Evolutionary conservation across 1,139 yeast genomes (phyloP).

Genomic region (Diutina mesorugosa): DNA sequence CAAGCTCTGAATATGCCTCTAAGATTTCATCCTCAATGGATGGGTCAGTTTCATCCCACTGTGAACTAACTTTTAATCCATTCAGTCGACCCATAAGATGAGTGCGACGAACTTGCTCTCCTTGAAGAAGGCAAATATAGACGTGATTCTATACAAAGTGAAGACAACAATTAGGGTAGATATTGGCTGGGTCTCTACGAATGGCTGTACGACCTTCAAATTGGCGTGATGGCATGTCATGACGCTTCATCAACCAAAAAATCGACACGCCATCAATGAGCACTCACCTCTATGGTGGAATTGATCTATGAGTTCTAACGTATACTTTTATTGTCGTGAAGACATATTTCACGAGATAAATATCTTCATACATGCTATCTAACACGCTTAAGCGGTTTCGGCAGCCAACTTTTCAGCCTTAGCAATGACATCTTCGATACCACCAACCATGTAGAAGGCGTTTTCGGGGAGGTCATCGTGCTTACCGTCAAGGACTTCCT

Average conservation of each 20-base stretch:
- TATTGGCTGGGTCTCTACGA: too few species aligned
- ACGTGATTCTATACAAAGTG: too few species aligned
- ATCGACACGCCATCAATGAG: too few species aligned
- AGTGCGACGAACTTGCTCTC: background rate
- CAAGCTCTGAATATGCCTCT: background rate
- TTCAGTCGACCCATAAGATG: background rate
- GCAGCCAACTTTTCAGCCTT: conserved; percentile 98
- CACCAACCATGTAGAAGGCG: conserved; percentile 99
- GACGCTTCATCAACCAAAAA: too few species aligned
- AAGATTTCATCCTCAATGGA: background rate
- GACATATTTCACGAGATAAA: background rate
- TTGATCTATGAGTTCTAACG: background rate
- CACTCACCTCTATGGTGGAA: too few species aligned
- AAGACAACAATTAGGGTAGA: too few species aligned
- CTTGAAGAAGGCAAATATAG: background rate
- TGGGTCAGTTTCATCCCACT: background rate
- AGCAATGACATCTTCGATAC: conserved; percentile 95
- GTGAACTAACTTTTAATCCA: background rate
- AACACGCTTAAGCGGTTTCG: conserved; percentile 53
- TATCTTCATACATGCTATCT: background rate
- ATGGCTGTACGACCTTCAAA: too few species aligned
- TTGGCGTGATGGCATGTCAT: too few species aligned
- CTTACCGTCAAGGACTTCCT: conserved; percentile 95
- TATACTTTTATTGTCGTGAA: background rate
- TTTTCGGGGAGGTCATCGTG: conserved; percentile 97